Base-by-base conservation (phyloP, 2,329 filamentous ascomycete genomes). In the Metarhizium sp. region DNA sequence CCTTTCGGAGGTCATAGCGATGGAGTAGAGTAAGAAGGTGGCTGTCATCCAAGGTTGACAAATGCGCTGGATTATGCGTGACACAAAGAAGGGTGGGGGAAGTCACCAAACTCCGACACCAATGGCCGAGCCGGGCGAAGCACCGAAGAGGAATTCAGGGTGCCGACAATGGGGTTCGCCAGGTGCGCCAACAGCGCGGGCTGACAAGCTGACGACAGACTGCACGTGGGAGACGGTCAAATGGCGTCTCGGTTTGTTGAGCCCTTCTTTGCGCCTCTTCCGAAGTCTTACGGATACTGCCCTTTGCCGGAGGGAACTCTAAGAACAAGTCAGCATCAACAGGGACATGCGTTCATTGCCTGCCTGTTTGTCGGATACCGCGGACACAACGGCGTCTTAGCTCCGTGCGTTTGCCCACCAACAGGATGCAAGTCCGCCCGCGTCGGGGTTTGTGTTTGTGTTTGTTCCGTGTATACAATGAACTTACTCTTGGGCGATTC, bases 1-100 rank as follows among this genome's bases (percentile, higher is more conserved):
- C 59, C 67, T 60, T 59, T 69, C 70, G 59, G 72, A 55, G 43
- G 56, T 64, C 64, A 64, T 66, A 63, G 64, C 60, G 59, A 59
- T 46, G 16, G 25, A 10, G 4, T 25, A 25, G 25, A 10, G 4
- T 25, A 25, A 20, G 10, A 13, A 13, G 11, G 38, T 40, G 38
- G 38, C 38, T 40, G 38, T 13, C 34, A 13, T 36, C 34, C 34
- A 8, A 36, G 13, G 34, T 8, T 36, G 34, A 36, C 34, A 36
- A 36, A 36, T 8, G 13, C 7, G 8, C 14, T 14, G 13, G 14
- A 13, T 40, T 11, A 40, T 34, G 13, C 38, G 11, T 40, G 13
- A 6, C 38, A 40, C 11, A 14, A 16, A 16, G 11, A 6, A 11
- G 16, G 42, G n/a, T 45, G 45, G 45, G 48, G 30, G 29, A 49